Evolutionary conservation across 2,329 filamentous ascomycete species (phyloP), one percentile per base, ranked within the genome.

Genomic region (Aspergillus fijiensis): DNA sequence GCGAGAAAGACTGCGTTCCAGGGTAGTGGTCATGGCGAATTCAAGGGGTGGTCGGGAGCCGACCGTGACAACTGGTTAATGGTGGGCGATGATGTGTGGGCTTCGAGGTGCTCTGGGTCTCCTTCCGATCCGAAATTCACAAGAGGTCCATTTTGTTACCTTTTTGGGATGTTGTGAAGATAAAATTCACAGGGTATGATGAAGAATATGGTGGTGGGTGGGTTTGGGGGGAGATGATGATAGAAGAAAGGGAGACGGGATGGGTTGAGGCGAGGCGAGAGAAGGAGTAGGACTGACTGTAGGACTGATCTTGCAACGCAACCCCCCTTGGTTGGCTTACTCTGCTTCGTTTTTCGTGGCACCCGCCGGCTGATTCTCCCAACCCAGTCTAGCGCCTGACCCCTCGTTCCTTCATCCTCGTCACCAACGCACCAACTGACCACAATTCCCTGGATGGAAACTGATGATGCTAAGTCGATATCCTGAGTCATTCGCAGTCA

Each of bases 1-100:
- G 63, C 74, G 70, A 61, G 73, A 75, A 57, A 74, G 69, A 66
- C 71, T 73, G 63, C 72, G 70, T 68, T 75, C 75, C 11, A 75
- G 69, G 16, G 69, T 74, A 39, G 70, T 64, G 51, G 73, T 74
- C 71, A 74, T 75, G 61, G 62, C 67, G 63, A 29, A 31, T n/a
- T 47, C 31, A 47, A 56, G 51, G 48, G 57, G 52, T 54, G 23
- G 51, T 27, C 14, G 35, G 33, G 10, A 11, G 21, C 23, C 9
- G 35, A 39, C 16, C 33, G 51, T 19, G 39, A 45, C 39, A 45
- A 45, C 39, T 45, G 39, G 39, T 19, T 45, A 45, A 45, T 3
- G 6, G 16, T 57, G 56, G 53, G 51, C 52, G 48, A 54, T 54
- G 59, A 54, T 54, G 59, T 52, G 55, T 47, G 33, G 31, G 49